Evolutionary conservation across 352 stramenopile species (phyloP).

Genomic region (Pythium aristosporum): DNA sequence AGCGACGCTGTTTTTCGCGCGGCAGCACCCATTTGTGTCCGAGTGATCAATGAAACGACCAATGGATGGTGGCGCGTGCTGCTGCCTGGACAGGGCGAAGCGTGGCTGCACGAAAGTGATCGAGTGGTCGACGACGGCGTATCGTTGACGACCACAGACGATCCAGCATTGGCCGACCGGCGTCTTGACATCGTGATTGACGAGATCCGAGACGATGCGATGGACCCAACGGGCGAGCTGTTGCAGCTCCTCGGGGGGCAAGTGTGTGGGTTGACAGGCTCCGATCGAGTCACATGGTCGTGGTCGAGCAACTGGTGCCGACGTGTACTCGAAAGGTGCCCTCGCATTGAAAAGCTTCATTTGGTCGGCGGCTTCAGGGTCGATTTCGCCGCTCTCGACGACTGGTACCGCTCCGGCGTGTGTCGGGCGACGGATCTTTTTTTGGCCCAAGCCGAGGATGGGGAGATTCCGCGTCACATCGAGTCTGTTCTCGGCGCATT

Average conservation of each 20-base stretch:
- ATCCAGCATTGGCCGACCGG: not conserved
- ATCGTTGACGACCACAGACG: not conserved
- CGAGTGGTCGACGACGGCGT: not conserved
- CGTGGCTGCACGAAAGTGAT: not conserved
- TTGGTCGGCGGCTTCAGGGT: not conserved
- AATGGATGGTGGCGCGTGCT: not conserved
- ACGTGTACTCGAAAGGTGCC: not conserved
- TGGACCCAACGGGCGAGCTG: not conserved
- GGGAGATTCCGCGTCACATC: not conserved
- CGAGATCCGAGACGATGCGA: not conserved
- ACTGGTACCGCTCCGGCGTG: not conserved
- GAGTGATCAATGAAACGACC: not conserved
- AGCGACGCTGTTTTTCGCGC: not conserved
- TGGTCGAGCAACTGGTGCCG: not conserved
- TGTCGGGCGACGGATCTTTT: not conserved
- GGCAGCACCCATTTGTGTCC: not conserved
- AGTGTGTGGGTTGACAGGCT: not conserved
- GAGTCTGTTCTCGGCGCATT: not conserved
- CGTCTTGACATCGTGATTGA: not conserved
- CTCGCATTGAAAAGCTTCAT: not conserved
- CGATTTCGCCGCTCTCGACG: not conserved
- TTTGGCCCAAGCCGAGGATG: too few relatives aligned
- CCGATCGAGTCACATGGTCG: not conserved
- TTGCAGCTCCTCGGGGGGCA: not conserved
- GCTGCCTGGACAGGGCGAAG: not conserved